These are phyloP conservation scores for Phialocephala subalpina DNA, from an alignment of 2,329 filamentous ascomycete genomes.

Conservation along the genomic window DNA sequence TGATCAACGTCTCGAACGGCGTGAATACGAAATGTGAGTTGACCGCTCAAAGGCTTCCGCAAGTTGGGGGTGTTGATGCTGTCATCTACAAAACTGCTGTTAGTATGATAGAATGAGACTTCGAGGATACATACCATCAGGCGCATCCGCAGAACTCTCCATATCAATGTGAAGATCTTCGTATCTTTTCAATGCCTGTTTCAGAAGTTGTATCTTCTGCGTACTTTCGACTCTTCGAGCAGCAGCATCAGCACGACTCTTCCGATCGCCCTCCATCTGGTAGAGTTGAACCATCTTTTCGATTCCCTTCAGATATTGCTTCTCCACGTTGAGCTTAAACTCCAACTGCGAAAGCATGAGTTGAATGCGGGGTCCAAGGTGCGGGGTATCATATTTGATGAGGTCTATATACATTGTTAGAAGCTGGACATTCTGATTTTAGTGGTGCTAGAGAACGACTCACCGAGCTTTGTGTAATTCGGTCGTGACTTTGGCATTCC, in stretches of 20 bases:
- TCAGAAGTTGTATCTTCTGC: slow-evolving; percentile 95
- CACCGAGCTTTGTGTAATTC: slow-evolving; percentile 97
- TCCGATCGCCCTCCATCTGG: slow-evolving; percentile 95
- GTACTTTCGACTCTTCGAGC: slow-evolving; percentile 91
- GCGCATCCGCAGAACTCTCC: slow-evolving; percentile 74
- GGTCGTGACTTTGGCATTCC: slow-evolving; percentile 77
- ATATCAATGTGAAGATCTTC: slow-evolving; percentile 97
- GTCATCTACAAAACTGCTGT: slow-evolving; percentile 70
- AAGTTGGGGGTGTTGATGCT: slow-evolving; percentile 95
- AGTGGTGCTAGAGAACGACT: slow-evolving; percentile 42
- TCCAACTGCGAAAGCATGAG: slow-evolving; percentile 98
- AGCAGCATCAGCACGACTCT: slow-evolving; percentile 93
- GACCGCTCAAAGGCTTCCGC: slow-evolving; percentile 93
- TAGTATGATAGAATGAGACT: slow-evolving; percentile 19
- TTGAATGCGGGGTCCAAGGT: slow-evolving; percentile 96
- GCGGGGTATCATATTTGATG: slow-evolving; percentile 97
- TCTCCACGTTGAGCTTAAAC: slow-evolving; percentile 98
- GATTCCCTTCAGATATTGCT: slow-evolving; percentile 98
- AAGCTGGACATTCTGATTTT: slow-evolving; percentile 11
- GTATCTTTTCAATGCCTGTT: slow-evolving; percentile 95
- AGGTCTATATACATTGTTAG: slow-evolving; percentile 69
- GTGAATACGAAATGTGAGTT: slow-evolving; percentile 85
- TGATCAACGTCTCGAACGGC: slow-evolving; percentile 96
- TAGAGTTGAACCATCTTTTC: slow-evolving; percentile 99
- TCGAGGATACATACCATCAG: slow-evolving; percentile 71